A percentile compares a stretch with the other conserved stretches of the same genome.
Conservation (phyloP, 2,329 filamentous ascomycete species). For the Cytospora schulzeri region DNA sequence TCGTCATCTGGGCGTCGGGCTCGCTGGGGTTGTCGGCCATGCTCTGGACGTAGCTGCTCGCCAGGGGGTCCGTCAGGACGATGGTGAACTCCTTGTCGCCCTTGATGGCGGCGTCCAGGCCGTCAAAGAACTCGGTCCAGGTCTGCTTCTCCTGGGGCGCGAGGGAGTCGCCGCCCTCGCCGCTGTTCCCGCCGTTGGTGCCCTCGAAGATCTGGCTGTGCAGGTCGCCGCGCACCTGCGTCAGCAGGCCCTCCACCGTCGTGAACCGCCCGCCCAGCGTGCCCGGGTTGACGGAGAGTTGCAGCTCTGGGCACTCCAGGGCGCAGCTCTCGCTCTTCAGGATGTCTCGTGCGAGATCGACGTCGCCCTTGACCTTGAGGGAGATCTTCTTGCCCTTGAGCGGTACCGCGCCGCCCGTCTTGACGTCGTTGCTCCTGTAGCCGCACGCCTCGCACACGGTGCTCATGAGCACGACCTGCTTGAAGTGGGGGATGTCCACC, state of each 20-base stretch:
- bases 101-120: slow-evolving; percentile 74
- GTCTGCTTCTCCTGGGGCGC: slow-evolving; percentile 62
- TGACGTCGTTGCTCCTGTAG: slow-evolving; percentile 95
- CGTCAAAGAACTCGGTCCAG: slow-evolving; percentile 82
- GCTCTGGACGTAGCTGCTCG: slow-evolving; percentile 92
- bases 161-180: slow-evolving; percentile 78
- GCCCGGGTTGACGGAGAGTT: slow-evolving; percentile 85
- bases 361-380: slow-evolving; percentile 66
- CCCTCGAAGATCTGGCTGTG: slow-evolving; percentile 84
- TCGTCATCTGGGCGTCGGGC: slow-evolving; percentile 76
- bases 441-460: slow-evolving; percentile 91
- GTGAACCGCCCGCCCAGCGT: slow-evolving; percentile 96
- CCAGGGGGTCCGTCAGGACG: slow-evolving; percentile 83
- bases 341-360: slow-evolving; percentile 87
- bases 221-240: slow-evolving; percentile 89
- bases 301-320: slow-evolving; percentile 83
- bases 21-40: slow-evolving; percentile 71
- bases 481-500: slow-evolving; percentile 97
- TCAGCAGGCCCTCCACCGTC: slow-evolving; percentile 90
- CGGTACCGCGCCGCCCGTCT: slow-evolving; percentile 92
- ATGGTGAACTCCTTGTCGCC: slow-evolving; percentile 82
- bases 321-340: slow-evolving; percentile 94
- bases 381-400: slow-evolving; percentile 83
- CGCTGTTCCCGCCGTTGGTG: slow-evolving; percentile 61
- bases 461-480: slow-evolving; percentile 94